These are phyloP conservation scores for Komagataella kurtzmanii DNA, from an alignment of 805 yeast species.

Conservation along the genomic window DNA sequence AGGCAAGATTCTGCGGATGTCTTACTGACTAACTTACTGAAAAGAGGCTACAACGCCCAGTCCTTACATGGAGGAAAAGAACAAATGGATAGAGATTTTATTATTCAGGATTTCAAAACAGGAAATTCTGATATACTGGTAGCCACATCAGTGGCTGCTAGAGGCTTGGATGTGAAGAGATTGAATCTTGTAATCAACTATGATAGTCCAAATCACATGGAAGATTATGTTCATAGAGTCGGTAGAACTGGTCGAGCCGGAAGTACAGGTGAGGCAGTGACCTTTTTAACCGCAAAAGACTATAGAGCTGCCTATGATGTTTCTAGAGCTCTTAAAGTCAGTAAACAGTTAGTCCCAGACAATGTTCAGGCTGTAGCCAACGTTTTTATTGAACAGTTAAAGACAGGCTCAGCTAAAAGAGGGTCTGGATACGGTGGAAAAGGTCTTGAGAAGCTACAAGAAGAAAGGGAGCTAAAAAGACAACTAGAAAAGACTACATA, in stretches of 20 bases:
- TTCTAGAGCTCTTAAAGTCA: slow-evolving; percentile 49
- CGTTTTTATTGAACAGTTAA: slow-evolving; percentile 44
- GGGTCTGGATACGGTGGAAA: slow-evolving; percentile 87
- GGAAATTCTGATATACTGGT: slow-evolving; percentile 54
- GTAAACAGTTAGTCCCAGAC: slow-evolving; percentile 40
- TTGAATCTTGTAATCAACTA: slow-evolving; percentile 70
- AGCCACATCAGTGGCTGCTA: slow-evolving; percentile 90
- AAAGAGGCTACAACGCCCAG: slow-evolving; percentile 42
- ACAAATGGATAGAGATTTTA: slow-evolving; percentile 66
- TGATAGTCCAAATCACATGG: slow-evolving; percentile 78
- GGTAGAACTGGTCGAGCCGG: slow-evolving; percentile 97
- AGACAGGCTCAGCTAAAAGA: slow-evolving; percentile 47
- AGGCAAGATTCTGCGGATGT: slow-evolving; percentile 80
- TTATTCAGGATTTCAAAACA: slow-evolving; percentile 54
- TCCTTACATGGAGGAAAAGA: slow-evolving; percentile 90
- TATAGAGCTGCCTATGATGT: slow-evolving; percentile 55
- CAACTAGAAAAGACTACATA: slow-evolving; percentile 27
- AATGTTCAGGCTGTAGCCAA: slow-evolving; percentile 36
- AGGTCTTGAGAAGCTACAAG: slow-evolving; percentile 71
- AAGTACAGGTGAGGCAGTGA: slow-evolving; percentile 52
- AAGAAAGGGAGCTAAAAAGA: slow-evolving; percentile 36
- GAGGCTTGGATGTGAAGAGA: slow-evolving; percentile 90
- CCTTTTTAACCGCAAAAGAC: slow-evolving; percentile 53
- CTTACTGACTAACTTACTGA: slow-evolving; percentile 37
- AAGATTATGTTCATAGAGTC: slow-evolving; percentile 91